These are phyloP conservation scores for Suillus brevipes DNA, from an alignment of 768 basidiomycete species.

Conservation along the genomic window DNA sequence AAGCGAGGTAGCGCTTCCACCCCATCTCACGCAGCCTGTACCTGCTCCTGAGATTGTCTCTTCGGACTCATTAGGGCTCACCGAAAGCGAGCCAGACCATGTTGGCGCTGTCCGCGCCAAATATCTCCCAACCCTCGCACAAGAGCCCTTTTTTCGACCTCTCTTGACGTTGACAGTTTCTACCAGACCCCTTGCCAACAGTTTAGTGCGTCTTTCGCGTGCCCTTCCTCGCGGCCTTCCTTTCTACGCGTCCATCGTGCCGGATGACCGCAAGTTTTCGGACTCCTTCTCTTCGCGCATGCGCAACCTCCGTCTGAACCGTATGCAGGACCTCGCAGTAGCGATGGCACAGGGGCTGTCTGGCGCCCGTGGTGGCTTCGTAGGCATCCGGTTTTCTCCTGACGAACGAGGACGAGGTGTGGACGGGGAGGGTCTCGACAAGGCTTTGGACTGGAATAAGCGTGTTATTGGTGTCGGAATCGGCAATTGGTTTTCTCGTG, in stretches of 20 bases:
- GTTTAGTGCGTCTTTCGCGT: constrained; percentile 35
- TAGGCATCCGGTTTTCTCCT: constrained; percentile 36
- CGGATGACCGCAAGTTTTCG: constrained; percentile 36
- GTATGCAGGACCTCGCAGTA: constrained; percentile 32
- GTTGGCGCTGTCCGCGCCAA: constrained; percentile 19
- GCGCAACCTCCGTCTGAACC: constrained; percentile 35
- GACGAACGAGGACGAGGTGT: constrained; percentile 35
- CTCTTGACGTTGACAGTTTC: constrained; percentile 40
- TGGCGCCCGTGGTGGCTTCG: constrained; percentile 39
- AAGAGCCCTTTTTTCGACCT: constrained; percentile 41
- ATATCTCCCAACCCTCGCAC: constrained; percentile 31
- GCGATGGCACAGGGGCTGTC: constrained; percentile 32
- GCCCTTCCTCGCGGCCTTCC: constrained; percentile 35
- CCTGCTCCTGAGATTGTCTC: background rate
- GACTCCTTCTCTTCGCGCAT: constrained; percentile 33
- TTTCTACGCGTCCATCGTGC: constrained; percentile 34
- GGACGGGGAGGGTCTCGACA: constrained; percentile 38
- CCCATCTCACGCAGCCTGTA: background rate
- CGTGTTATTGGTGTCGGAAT: constrained; percentile 37
- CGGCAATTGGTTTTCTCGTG: constrained; percentile 32
- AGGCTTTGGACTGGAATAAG: constrained; percentile 31
- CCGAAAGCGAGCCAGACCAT: background rate
- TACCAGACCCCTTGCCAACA: constrained; percentile 42
- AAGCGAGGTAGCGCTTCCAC: constrained; percentile 5
- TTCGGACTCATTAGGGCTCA: background rate